Evolutionary conservation across 129 eudicot genomes (phyloP), one percentile per base, ranked within the genome.

Genomic region (Solidago caesia): DNA sequence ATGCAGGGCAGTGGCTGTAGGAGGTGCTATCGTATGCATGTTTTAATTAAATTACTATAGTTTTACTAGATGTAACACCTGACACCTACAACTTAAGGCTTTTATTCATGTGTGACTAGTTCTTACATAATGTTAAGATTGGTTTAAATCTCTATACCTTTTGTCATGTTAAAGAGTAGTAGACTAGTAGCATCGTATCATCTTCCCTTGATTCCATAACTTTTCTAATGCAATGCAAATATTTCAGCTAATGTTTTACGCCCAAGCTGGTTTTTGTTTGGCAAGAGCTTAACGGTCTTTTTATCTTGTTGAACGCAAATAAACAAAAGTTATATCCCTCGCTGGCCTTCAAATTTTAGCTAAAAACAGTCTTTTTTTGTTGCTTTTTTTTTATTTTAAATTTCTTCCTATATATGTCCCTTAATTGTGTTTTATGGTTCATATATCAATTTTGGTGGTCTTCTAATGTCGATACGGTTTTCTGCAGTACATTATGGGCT

Each of bases 401-500:
- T 72, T 21, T 56, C 13, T 70, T 70, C 27, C 48, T 70, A 70
- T 21, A 49, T 13, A 55, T 70, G 62, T 70, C 12, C 39, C 74
- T 51, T 51, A 25, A 70, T 26, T 41, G 42, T 52, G 64, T 55
- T 51, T 15, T 7, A 53, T 21, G 39, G 39, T 33, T 70, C 33
- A 13, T 51, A 12, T 57, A 58, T 55, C 12, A 13, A 12, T 57
- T 46, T 15, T 2, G 42, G 4, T 68, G 15, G 68, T 58, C 27
- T 59, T 59, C 39, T 69, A 59, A 77, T 61, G 44, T 71, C 29
- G 26, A 63, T 71, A 67, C 6, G 51, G 72, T 71, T 42, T 78
- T 52, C 39, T 78, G 82, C 72, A 79, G 83, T 79, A 78, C 78
- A 21, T 55, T 21, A 72, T 9, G 8, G 56, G 78, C 46, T 72